Evolutionary conservation across 768 basidiomycete genomes (phyloP).

Genomic region (Hygrocybe punicea): DNA sequence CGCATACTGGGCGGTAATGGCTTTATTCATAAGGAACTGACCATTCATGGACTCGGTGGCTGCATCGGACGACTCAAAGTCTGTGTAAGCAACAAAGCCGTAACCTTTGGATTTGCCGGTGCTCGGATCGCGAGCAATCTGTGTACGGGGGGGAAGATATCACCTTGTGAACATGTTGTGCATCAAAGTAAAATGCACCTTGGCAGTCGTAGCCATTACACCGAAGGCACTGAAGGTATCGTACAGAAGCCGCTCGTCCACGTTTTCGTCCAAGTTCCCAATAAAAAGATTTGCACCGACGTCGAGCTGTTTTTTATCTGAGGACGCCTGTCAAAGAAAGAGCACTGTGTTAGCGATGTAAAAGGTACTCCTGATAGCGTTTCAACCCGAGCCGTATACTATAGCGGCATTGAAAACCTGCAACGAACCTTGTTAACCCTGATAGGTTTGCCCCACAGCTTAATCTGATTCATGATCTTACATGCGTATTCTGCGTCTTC

Average conservation of each 20-base stretch:
- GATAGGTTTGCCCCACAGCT: slow-evolving; percentile 97
- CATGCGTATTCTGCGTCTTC: slow-evolving; percentile 99
- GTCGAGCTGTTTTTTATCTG: slow-evolving; percentile 96
- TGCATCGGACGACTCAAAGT: slow-evolving; percentile 95
- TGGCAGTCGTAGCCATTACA: slow-evolving; percentile 86
- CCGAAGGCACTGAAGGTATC: slow-evolving; percentile 97
- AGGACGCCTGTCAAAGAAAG: slow-evolving; percentile 67
- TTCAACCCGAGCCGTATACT: not conserved
- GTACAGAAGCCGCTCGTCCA: slow-evolving; percentile 88
- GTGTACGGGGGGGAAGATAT: not conserved
- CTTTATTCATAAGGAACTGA: slow-evolving; percentile 98
- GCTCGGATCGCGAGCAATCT: slow-evolving; percentile 90
- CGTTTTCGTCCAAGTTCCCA: slow-evolving; percentile 91
- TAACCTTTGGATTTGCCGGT: slow-evolving; percentile 91
- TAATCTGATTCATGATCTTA: slow-evolving; percentile 99
- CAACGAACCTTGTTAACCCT: slow-evolving; percentile 91
- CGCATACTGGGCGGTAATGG: slow-evolving; percentile 94
- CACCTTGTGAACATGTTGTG: not conserved
- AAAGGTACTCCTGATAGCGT: slow-evolving; percentile 3
- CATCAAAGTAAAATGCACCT: slow-evolving; percentile 46
- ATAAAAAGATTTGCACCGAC: slow-evolving; percentile 98
- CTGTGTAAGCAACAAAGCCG: slow-evolving; percentile 95
- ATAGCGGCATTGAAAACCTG: slow-evolving; percentile 12
- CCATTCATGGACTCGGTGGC: slow-evolving; percentile 96
- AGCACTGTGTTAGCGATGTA: slow-evolving; percentile 14